A percentile compares a stretch with the other conserved stretches of the same genome.
phyloP scores from a whole-genome alignment of 2,329 filamentous ascomycete genomes.

The Aureobasidium sp. region DNA sequence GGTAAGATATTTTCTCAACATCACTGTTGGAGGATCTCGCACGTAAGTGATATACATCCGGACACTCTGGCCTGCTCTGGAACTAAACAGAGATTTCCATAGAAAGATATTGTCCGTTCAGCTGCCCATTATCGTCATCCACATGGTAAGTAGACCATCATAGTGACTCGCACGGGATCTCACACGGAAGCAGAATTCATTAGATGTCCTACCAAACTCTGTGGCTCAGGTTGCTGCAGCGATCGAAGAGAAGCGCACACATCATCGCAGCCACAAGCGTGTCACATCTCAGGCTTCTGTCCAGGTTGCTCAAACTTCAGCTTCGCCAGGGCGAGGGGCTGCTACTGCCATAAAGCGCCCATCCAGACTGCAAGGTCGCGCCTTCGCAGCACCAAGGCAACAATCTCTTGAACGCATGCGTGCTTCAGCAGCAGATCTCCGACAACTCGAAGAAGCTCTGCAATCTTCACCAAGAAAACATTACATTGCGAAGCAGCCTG shows the following conservation, averaged over 20 bases:
- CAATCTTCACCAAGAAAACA: constrained; percentile 38
- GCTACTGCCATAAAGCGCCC: constrained; percentile 24
- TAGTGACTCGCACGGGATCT: constrained; percentile 15
- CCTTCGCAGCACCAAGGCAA: constrained; percentile 43
- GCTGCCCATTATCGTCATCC: constrained; percentile 47
- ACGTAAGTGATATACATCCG: constrained; percentile 23
- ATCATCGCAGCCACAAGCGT: constrained; percentile 11
- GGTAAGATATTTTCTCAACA: constrained; percentile 46
- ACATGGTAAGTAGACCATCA: constrained; percentile 33
- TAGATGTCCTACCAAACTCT: constrained; percentile 47
- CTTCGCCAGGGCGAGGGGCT: background rate
- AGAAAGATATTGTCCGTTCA: constrained; percentile 45
- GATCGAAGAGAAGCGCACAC: constrained; percentile 40
- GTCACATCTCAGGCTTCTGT: background rate
- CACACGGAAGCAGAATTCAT: constrained; percentile 32
- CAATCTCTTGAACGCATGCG: constrained; percentile 41
- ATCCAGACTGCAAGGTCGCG: constrained; percentile 40
- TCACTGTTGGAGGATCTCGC: constrained; percentile 37
- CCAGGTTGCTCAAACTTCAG: background rate
- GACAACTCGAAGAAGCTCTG: constrained; percentile 31
- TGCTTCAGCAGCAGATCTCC: constrained; percentile 32
- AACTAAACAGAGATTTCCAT: background rate
- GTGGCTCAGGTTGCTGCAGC: constrained; percentile 47
- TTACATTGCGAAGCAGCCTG: background rate
- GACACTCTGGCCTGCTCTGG: constrained; percentile 15